Conservation (phyloP, 2,329 filamentous ascomycete species). For the Chaetoscypha palmicola region DNA sequence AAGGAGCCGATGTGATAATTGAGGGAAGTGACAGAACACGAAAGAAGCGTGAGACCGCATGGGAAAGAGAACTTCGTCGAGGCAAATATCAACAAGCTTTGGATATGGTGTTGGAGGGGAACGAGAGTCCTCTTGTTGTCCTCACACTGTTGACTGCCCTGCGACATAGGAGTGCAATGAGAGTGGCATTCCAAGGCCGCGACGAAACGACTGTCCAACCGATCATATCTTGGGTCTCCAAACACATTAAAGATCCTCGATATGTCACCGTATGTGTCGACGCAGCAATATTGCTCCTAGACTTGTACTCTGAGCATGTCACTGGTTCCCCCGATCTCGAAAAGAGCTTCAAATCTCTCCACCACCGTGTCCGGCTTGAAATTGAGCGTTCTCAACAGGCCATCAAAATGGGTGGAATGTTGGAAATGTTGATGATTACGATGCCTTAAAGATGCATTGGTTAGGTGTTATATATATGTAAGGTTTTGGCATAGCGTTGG, state of each 20-base stretch:
- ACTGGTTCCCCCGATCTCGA: slow-evolving; percentile 68
- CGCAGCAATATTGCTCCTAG: slow-evolving; percentile 71
- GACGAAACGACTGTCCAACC: slow-evolving; percentile 78
- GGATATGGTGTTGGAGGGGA: slow-evolving; percentile 63
- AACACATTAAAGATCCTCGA: slow-evolving; percentile 74
- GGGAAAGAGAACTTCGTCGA: slow-evolving; percentile 76
- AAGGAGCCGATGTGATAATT: slow-evolving; percentile 83
- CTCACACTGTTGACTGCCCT: slow-evolving; percentile 78
- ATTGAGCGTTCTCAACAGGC: slow-evolving; percentile 80
- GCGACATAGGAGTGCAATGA: slow-evolving; percentile 78
- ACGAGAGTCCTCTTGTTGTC: slow-evolving; percentile 51
- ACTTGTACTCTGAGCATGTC: slow-evolving; percentile 78
- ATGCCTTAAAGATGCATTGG: slow-evolving; percentile 30
- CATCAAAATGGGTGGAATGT: slow-evolving; percentile 76
- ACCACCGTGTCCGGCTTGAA: slow-evolving; percentile 64
- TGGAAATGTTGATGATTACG: slow-evolving; percentile 65
- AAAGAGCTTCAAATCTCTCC: slow-evolving; percentile 59
- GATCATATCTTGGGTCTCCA: slow-evolving; percentile 74
- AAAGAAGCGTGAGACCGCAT: slow-evolving; percentile 59
- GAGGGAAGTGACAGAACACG: slow-evolving; percentile 62
- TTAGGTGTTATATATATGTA: no score
- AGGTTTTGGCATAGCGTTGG: slow-evolving; percentile 37
- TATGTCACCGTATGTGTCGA: slow-evolving; percentile 78
- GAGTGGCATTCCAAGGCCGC: slow-evolving; percentile 70
- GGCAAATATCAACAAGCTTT: slow-evolving; percentile 71